These are phyloP conservation scores for Dendrobium chrysotoxum DNA, from an alignment of 106 monocot species.

Conservation along the genomic window DNA sequence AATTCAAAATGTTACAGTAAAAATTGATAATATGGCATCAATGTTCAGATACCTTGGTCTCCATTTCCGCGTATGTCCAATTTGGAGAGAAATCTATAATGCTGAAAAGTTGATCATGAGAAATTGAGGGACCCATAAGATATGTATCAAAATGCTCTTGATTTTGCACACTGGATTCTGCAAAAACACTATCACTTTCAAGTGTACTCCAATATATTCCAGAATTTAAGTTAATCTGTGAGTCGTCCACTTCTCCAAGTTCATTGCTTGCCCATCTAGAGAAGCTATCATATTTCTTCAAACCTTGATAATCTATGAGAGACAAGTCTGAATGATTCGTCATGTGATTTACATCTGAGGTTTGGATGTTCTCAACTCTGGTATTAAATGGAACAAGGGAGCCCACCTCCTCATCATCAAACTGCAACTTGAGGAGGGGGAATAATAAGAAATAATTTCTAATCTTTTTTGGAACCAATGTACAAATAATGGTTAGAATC, in stretches of 20 bases:
- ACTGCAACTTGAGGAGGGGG: neutral
- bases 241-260: constrained; percentile 67
- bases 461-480: too few relatives aligned
- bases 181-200: constrained; percentile 50
- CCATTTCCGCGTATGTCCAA: constrained; percentile 38
- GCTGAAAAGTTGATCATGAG: constrained; percentile 83
- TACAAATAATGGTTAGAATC: too few relatives aligned
- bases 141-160: constrained; percentile 42
- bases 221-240: constrained; percentile 47
- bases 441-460: too few relatives aligned
- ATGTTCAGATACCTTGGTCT: constrained; percentile 47
- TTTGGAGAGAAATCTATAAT: constrained; percentile 71
- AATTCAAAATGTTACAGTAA: neutral
- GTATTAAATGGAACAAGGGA: constrained; percentile 5
- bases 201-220: constrained; percentile 48
- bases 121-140: constrained; percentile 54
- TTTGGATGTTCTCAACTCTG: neutral
- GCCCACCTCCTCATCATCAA: neutral
- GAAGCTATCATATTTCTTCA: constrained; percentile 93
- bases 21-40: neutral
- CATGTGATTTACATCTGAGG: neutral
- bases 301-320: constrained; percentile 40
- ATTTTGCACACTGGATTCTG: constrained; percentile 36
- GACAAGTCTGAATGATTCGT: constrained; percentile 25
- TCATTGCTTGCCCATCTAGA: constrained; percentile 92